These are phyloP conservation scores for Santalum album DNA, from an alignment of 164 flowering plant species.

Conservation along the genomic window DNA sequence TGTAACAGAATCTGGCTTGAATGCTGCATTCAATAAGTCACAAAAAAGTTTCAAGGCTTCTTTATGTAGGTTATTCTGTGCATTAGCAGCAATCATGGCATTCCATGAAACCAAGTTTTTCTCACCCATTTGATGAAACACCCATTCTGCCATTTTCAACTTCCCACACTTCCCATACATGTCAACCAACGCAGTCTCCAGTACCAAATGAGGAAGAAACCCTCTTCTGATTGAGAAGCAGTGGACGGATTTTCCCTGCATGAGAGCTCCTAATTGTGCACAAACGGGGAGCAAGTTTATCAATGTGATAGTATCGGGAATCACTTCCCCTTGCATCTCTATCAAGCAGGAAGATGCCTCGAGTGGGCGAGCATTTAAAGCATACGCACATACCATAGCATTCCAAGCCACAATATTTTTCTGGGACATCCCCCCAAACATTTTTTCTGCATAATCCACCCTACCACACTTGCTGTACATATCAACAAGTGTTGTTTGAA, in stretches of 20 bases:
- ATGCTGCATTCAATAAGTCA: constrained; percentile 14
- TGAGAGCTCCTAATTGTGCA: constrained; percentile 30
- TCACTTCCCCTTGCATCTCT: constrained; percentile 35
- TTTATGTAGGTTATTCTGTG: constrained; percentile 16
- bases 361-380: constrained; percentile 17
- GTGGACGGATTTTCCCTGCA: constrained; percentile 50
- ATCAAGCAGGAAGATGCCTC: constrained; percentile 32
- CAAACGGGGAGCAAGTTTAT: constrained; percentile 57
- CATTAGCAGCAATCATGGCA: constrained; percentile 23
- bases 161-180: constrained; percentile 46
- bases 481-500: constrained; percentile 52
- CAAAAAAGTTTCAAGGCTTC: constrained; percentile 29
- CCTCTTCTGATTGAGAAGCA: constrained; percentile 43
- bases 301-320: constrained; percentile 45
- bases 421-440: constrained; percentile 22
- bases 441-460: constrained; percentile 37
- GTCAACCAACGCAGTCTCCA: constrained; percentile 58
- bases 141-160: constrained; percentile 22
- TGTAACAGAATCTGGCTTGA: constrained; percentile 44
- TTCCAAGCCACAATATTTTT: constrained; percentile 48
- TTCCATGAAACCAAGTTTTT: constrained; percentile 17
- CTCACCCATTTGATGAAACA: constrained; percentile 30
- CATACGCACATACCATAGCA: constrained; percentile 52
- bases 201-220: constrained; percentile 40
- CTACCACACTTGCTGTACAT: constrained; percentile 55